Evolutionary conservation across 106 monocot genomes (phyloP), one percentile per base, ranked within the genome.

Genomic region (Acorus calamus): DNA sequence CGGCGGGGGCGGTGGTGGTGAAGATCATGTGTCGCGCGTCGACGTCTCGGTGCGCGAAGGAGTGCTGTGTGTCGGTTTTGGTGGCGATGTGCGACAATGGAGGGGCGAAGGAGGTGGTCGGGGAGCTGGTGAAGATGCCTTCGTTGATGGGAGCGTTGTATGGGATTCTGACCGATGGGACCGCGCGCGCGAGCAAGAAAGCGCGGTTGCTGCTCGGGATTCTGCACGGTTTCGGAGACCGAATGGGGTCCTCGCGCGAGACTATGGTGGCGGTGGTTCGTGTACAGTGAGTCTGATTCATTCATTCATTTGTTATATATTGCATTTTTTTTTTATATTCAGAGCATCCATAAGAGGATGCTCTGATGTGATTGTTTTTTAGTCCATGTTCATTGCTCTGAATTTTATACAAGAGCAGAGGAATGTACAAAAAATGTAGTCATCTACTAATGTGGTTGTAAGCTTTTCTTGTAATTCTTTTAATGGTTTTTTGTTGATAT

Each of bases 141-240:
- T 8, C 65, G 42, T 68, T 92, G 3, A 84, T 92, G 77, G 73
- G 79, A 3, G 63, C 75, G 7, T 57, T 92, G 63, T 87, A 87
- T 52, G 59, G 62, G 11, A 46, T 87, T 2, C 9, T 82, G 47
- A 63, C 61, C 2, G 86, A 81, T 4, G 87, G 87, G 0, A 76
- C 74, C 1, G 62, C 78, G 2, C 74, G 84, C 1, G 84, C 78
- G 3, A 49, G 69, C n/a, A 92, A 82, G 78, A 92, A 77, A 70
- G 84, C 87, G 1, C 68, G 79, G 46, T 74, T 77, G 10, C 51
- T 92, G 55, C 53, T 85, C 14, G 66, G 78, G 41, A 67, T 66
- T 58, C 74, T 85, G 44, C 85, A 85, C 47, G 56, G 53, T 0
- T 62, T 66, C 47, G 49, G 62, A 10, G 80, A 82, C 49, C 45